Percentiles rank a stretch among this genome's conserved stretches.
phyloP scores from a whole-genome alignment of 371 early-diverging fungal species.

The Mortierella sp. region DNA sequence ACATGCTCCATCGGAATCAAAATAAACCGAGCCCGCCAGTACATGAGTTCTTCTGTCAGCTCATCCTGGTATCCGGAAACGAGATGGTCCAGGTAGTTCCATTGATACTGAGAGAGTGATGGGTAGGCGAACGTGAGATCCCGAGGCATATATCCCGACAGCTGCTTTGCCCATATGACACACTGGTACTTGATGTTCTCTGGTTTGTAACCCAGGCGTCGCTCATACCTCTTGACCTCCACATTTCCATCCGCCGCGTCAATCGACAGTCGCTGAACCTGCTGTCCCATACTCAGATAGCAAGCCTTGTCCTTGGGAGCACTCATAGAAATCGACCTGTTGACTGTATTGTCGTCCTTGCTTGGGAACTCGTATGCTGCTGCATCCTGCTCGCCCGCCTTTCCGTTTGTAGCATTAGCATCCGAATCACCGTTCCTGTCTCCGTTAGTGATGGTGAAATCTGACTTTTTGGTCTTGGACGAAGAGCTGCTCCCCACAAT shows the following conservation, averaged over 20 bases:
- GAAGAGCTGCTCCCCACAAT: conserved; percentile 63
- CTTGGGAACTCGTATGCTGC: conserved; percentile 43
- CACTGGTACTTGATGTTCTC: conserved; percentile 79
- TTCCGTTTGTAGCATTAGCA: neutral
- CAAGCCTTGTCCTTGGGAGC: conserved; percentile 59
- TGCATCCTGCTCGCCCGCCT: conserved; percentile 7
- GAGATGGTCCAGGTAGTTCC: conserved; percentile 94
- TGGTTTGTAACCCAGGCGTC: conserved; percentile 72
- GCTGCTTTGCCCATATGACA: conserved; percentile 89
- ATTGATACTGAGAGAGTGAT: conserved; percentile 80
- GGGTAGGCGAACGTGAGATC: conserved; percentile 83
- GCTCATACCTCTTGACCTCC: conserved; percentile 91
- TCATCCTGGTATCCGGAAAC: conserved; percentile 91
- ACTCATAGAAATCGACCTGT: conserved; percentile 12
- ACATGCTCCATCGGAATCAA: conserved; percentile 88
- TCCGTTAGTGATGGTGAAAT: neutral
- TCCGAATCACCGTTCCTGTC: conserved; percentile 20
- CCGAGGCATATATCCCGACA: conserved; percentile 69
- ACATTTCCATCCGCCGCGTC: conserved; percentile 82
- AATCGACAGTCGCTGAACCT: conserved; percentile 83
- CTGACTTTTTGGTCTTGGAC: conserved; percentile 22
- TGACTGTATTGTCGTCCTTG: conserved; percentile 22
- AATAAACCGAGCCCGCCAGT: conserved; percentile 92
- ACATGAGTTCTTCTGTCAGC: conserved; percentile 82
- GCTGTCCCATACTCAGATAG: conserved; percentile 88